Conservation (phyloP, 306 rosid genomes). For the Adenanthera pavonina region DNA sequence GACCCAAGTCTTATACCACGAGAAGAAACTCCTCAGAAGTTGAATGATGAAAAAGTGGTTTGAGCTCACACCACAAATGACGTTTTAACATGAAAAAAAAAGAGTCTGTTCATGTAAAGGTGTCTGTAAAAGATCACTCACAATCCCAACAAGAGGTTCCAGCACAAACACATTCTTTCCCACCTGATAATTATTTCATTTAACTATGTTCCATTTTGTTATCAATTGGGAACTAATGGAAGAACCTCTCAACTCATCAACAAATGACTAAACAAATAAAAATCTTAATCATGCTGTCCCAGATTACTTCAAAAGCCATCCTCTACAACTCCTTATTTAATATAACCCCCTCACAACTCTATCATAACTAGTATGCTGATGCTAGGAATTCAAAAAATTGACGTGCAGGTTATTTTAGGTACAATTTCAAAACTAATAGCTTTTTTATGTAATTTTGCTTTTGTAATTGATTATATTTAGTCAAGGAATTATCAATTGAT, state of each 20-base stretch:
- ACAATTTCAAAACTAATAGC: no score
- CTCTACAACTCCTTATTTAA: slow-evolving; percentile 11
- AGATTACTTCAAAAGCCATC: slow-evolving; percentile 30
- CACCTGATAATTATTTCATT: slow-evolving; percentile 15
- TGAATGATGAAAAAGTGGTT: slow-evolving; percentile 10
- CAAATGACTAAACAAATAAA: slow-evolving; percentile 9
- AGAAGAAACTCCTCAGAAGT: neutral
- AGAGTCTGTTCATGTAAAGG: slow-evolving; percentile 30
- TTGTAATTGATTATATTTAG: no score
- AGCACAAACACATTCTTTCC: slow-evolving; percentile 44
- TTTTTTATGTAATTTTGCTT: no score
- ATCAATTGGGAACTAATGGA: slow-evolving; percentile 12
- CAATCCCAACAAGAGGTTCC: slow-evolving; percentile 66
- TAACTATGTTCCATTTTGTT: neutral
- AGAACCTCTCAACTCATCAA: slow-evolving; percentile 18
- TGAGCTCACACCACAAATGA: no score
- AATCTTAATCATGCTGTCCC: slow-evolving; percentile 43
- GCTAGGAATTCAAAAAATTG: no score
- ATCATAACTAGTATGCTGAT: no score
- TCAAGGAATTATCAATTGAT: no score
- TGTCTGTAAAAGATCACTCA: slow-evolving; percentile 38
- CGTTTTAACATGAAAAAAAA: slow-evolving; percentile 11
- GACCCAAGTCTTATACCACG: neutral
- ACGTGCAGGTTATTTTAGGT: no score
- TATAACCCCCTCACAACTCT: slow-evolving; percentile 3